Evolutionary conservation across 192 early-diverging fungal genomes (phyloP), one percentile per base, ranked within the genome.

Genomic region (Rhizophlyctis rosea): DNA sequence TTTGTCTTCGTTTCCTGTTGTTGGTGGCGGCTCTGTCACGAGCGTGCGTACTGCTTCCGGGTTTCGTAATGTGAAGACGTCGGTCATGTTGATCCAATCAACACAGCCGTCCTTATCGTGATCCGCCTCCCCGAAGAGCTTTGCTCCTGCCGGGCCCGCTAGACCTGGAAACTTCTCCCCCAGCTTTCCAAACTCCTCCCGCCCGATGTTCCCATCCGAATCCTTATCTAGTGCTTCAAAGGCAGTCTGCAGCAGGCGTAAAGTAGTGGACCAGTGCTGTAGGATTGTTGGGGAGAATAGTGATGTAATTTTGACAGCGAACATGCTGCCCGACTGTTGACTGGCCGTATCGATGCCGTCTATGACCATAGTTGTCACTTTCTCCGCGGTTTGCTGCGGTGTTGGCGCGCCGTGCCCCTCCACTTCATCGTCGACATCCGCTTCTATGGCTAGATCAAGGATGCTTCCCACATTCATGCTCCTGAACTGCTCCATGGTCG

Each of bases 291-390:
- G 92, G 25, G 89, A 86, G 0, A 85, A 70, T 48, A 95, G 83
- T 4, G 90, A 91, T 33, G 95, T 94, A 34, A 98, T 68, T 69
- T 98, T 98, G 69, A 90, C 66, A 9, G 95, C 95, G 16, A 90
- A 84, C 77, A 94, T 93, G 48, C 82, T 83, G 33, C 85, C 83
- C 0, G 85, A 79, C 51, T 82, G 76, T 68, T 79, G 59, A 66
- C 65, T 55, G 23, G 89, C 91, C 54, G 88, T 89, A 30, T 87
- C 72, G 68, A 93, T 82, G 61, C 86, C 84, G 44, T 90, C 78
- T 51, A 82, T 79, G 68, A 87, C 88, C 76, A 84, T 74, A 30
- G 78, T 72, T 7, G 84, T 79, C 59, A 91, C 79, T 16, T 83
- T 73, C 47, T 87, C 87, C 32, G 91, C 49, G 2, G 61, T 55